phyloP scores from a whole-genome alignment of 2,329 filamentous ascomycete species.

The Rhynchosporium agropyri region DNA sequence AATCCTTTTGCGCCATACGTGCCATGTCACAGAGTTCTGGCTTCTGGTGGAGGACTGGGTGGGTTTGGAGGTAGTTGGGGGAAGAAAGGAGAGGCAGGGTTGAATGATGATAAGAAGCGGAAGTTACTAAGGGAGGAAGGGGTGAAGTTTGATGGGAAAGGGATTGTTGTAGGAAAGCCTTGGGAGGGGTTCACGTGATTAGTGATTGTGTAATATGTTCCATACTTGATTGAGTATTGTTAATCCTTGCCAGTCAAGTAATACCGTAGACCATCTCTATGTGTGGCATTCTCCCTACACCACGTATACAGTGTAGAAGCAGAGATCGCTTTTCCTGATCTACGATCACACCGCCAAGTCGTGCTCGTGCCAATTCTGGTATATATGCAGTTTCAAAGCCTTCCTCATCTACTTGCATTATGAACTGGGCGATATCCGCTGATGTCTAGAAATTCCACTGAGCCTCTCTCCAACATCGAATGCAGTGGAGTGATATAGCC shows the following conservation, averaged over 20 bases:
- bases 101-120: conserved; percentile 64
- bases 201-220: too few relatives aligned
- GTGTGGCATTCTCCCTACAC: conserved; percentile 17
- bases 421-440: conserved; percentile 29
- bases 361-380: conserved; percentile 30
- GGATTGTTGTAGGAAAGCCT: conserved; percentile 56
- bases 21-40: conserved; percentile 80
- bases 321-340: conserved; percentile 21
- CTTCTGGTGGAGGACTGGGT: conserved; percentile 70
- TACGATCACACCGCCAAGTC: conserved; percentile 24
- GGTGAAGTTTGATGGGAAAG: conserved; percentile 62
- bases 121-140: conserved; percentile 63
- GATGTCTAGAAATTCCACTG: conserved; percentile 26
- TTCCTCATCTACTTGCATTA: conserved; percentile 37
- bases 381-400: conserved; percentile 31
- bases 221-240: not conserved
- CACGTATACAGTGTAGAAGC: conserved; percentile 26
- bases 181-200: conserved; percentile 35
- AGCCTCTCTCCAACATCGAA: conserved; percentile 30
- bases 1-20: conserved; percentile 85
- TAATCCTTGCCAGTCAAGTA: not conserved
- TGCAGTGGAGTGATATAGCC: conserved; percentile 29
- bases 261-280: conserved; percentile 3
- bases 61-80: conserved; percentile 72
- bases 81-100: conserved; percentile 61